phyloP scores from a whole-genome alignment of 345 rosid species.

The Syzygium oleosum region DNA sequence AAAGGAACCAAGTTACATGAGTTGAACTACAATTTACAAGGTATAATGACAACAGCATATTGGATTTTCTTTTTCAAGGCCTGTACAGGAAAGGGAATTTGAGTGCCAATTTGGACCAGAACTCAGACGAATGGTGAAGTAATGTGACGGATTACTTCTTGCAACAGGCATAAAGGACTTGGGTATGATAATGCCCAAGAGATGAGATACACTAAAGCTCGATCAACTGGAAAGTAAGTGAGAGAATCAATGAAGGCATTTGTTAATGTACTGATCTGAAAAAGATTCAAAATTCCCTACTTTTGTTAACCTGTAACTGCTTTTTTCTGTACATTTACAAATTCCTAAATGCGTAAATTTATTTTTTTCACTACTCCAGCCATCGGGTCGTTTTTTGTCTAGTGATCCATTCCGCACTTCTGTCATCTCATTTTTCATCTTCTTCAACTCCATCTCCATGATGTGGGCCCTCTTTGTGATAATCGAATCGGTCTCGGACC shows the following conservation, averaged over 20 bases:
- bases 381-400: neutral
- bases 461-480: neutral
- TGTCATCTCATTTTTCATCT: neutral
- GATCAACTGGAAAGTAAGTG: neutral
- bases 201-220: neutral
- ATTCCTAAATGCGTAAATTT: neutral
- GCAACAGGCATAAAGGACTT: neutral
- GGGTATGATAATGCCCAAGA: neutral
- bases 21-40: neutral
- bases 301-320: neutral
- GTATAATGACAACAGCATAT: neutral
- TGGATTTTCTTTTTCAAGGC: neutral
- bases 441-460: neutral
- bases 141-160: neutral
- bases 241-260: neutral
- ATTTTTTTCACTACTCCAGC: neutral
- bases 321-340: neutral
- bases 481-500: neutral
- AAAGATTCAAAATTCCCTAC: neutral
- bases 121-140: neutral
- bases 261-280: neutral
- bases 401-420: neutral
- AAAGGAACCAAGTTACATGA: neutral
- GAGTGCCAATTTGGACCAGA: neutral
- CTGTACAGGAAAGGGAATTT: neutral